Percentiles rank a stretch among this genome's conserved stretches.
Conservation (phyloP, 805 yeast genomes). For the Pichia nanzhaoensis region DNA sequence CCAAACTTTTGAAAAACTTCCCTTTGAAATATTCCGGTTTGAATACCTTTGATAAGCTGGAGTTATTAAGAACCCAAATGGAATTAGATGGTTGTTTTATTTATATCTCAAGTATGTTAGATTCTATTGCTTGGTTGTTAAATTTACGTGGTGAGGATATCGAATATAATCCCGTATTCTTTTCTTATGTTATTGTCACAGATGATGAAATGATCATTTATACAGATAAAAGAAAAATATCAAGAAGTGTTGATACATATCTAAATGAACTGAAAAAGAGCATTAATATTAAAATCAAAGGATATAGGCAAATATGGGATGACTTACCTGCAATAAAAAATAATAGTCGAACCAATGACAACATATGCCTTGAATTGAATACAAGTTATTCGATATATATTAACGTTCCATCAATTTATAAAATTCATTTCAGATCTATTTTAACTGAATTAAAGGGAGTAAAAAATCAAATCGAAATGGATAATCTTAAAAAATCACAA, state of each 20-base stretch:
- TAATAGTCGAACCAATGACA: constrained; percentile 2
- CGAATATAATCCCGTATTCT: constrained; percentile 82
- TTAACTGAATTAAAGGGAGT: constrained; percentile 62
- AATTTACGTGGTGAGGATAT: constrained; percentile 60
- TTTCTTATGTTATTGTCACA: constrained; percentile 50
- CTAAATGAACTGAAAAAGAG: constrained; percentile 18
- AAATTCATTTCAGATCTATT: constrained; percentile 22
- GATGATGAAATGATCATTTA: constrained; percentile 33
- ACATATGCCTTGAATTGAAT: constrained; percentile 20
- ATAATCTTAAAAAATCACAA: constrained; percentile 71
- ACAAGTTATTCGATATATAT: constrained; percentile 26
- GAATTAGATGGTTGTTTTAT: constrained; percentile 31
- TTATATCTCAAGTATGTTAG: constrained; percentile 45
- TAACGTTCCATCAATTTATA: constrained; percentile 22
- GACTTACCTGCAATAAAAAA: constrained; percentile 36
- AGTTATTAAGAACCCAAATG: constrained; percentile 25
- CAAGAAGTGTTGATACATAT: constrained; percentile 18
- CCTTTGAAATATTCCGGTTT: constrained; percentile 38
- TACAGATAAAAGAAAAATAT: constrained; percentile 37
- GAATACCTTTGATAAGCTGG: constrained; percentile 32
- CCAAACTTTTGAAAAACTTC: constrained; percentile 32
- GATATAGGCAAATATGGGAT: constrained; percentile 55
- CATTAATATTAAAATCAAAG: constrained; percentile 42
- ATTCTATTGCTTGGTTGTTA: constrained; percentile 48
- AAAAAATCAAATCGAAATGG: constrained; percentile 67